These are phyloP conservation scores for Candolleomyces eurysporus DNA, from an alignment of 768 basidiomycete genomes.

Conservation along the genomic window DNA sequence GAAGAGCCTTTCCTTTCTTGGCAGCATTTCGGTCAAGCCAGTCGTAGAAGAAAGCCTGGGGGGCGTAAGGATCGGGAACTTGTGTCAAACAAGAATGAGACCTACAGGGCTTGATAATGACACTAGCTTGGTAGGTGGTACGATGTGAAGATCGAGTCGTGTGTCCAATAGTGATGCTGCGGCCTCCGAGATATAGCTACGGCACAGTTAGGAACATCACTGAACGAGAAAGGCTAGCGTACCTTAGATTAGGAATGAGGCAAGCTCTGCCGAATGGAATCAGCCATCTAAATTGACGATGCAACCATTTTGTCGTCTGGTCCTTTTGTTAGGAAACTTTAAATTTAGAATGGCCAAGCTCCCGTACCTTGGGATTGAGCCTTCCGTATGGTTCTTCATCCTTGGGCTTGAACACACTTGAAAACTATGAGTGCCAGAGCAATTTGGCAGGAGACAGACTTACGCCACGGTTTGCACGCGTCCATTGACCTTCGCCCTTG, in stretches of 20 bases:
- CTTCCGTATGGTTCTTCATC: constrained; percentile 88
- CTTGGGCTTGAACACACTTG: constrained; percentile 88
- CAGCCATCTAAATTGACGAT: constrained; percentile 85
- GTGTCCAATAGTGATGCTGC: constrained; percentile 83
- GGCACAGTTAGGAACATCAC: neutral
- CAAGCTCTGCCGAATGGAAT: constrained; percentile 89
- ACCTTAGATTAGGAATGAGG: constrained; percentile 88
- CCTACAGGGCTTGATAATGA: constrained; percentile 73
- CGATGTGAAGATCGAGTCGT: constrained; percentile 72
- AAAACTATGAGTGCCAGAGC: neutral
- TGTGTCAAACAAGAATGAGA: constrained; percentile 14
- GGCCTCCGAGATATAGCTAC: constrained; percentile 84
- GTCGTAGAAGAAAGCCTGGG: constrained; percentile 87
- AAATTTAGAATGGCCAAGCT: neutral
- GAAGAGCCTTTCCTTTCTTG: constrained; percentile 81
- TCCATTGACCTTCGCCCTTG: constrained; percentile 77
- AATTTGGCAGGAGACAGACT: constrained; percentile 25
- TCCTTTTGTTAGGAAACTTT: neutral
- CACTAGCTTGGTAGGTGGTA: constrained; percentile 83
- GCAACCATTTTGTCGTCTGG: constrained; percentile 87
- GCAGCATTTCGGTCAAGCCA: constrained; percentile 82
- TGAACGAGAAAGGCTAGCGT: constrained; percentile 3
- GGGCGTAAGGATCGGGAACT: neutral
- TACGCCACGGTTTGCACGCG: constrained; percentile 79
- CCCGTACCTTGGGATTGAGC: constrained; percentile 75